Evolutionary conservation across 257 asterid species (phyloP).

Genomic region (Marsdenia floribunda): DNA sequence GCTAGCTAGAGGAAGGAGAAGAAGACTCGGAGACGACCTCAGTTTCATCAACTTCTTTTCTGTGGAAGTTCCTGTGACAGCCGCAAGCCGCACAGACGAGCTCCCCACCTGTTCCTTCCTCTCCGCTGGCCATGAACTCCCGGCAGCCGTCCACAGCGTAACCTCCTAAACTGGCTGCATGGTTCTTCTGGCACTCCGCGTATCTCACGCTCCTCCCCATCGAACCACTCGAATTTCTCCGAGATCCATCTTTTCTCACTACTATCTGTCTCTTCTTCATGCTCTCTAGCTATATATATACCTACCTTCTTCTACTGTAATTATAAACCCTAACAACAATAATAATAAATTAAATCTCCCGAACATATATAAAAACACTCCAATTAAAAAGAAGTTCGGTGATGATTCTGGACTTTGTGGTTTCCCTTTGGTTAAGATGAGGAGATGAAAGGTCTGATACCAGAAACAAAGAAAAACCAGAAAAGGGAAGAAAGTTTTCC

Average conservation of each 20-base stretch:
- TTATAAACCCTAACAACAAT: constrained; percentile 6
- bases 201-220: constrained; percentile 21
- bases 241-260: constrained; percentile 24
- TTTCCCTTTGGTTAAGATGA: background rate
- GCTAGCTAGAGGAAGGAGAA: background rate
- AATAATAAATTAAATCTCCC: no score
- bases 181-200: constrained; percentile 40
- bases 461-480: no score
- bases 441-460: background rate
- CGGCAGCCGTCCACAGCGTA: constrained; percentile 43
- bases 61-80: constrained; percentile 28
- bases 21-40: constrained; percentile 7
- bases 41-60: constrained; percentile 23
- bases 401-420: no score
- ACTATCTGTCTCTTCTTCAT: constrained; percentile 30
- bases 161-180: constrained; percentile 35
- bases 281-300: background rate
- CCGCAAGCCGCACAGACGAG: constrained; percentile 38
- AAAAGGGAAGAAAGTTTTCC: background rate
- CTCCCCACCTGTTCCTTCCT: constrained; percentile 25
- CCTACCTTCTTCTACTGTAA: no score
- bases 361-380: no score
- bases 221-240: constrained; percentile 10
- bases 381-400: no score
- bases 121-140: constrained; percentile 37